These are phyloP conservation scores for Thelephora aurantiotincta DNA, from an alignment of 768 basidiomycete genomes.

Conservation along the genomic window DNA sequence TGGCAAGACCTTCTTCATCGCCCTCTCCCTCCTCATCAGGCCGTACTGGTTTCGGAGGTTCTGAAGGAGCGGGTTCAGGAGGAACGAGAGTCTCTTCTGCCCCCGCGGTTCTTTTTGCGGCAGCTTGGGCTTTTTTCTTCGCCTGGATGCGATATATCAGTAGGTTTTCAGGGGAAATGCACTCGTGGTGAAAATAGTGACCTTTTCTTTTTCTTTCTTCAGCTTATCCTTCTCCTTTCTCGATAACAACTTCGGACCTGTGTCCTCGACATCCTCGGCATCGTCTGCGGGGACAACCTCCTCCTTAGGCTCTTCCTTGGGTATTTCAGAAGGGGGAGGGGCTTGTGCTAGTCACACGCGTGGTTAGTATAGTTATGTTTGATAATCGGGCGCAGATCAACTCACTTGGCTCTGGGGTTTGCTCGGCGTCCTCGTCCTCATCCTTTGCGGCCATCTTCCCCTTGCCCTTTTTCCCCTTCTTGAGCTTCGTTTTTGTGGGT, in stretches of 20 bases:
- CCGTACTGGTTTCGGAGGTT: conserved; percentile 16
- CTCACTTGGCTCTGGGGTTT: conserved; percentile 15
- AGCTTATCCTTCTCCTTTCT: conserved; percentile 97
- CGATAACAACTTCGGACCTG: conserved; percentile 55
- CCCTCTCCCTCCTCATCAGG: conserved; percentile 51
- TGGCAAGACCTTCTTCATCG: conserved; percentile 42
- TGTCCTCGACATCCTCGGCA: conserved; percentile 34
- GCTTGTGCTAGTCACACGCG: conserved; percentile 5
- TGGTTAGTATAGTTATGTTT: too few relatives aligned
- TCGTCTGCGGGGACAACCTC: conserved; percentile 13
- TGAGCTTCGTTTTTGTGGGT: conserved; percentile 31
- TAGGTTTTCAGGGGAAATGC: neutral
- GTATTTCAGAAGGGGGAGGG: conserved; percentile 10
- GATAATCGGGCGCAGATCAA: neutral
- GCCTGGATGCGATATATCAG: conserved; percentile 34
- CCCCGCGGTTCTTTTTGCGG: conserved; percentile 52
- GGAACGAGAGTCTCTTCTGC: conserved; percentile 11
- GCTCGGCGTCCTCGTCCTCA: conserved; percentile 30
- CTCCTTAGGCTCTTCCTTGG: conserved; percentile 4
- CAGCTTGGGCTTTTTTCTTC: conserved; percentile 90
- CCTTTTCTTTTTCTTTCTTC: conserved; percentile 97
- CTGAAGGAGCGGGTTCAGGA: conserved; percentile 11
- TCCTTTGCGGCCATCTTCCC: conserved; percentile 35
- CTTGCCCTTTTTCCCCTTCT: conserved; percentile 31
- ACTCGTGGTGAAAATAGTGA: conserved; percentile 11